Percentiles rank a stretch among this genome's conserved stretches.
phyloP scores from a whole-genome alignment of 1,284 basidiomycete species.

The Rhodotorula sp. region DNA sequence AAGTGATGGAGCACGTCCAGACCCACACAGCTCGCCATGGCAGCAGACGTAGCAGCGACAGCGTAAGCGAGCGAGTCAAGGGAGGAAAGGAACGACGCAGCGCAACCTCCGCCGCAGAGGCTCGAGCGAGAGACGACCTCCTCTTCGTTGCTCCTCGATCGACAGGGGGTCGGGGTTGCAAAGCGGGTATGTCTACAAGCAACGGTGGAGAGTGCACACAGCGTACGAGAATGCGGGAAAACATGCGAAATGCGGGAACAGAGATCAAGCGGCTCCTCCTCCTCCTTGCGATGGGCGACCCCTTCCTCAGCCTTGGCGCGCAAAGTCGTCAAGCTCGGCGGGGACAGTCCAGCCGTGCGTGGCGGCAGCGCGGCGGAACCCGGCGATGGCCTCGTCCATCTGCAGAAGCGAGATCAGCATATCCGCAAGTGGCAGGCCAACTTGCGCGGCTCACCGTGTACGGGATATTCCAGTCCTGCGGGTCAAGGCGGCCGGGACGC shows the following conservation, averaged over 20 bases:
- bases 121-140: no score
- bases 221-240: not conserved
- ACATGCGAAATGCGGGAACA: not conserved
- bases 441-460: conserved; percentile 13
- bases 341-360: conserved; percentile 39
- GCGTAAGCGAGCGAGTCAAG: not conserved
- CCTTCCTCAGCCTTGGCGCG: not conserved
- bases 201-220: not conserved
- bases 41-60: not conserved
- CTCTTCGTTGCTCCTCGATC: no score
- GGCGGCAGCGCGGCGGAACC: conserved; percentile 37
- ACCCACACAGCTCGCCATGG: not conserved
- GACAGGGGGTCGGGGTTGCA: no score
- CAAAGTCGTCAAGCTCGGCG: conserved; percentile 15
- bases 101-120: no score
- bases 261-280: not conserved
- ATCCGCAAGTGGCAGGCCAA: not conserved
- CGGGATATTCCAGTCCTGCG: conserved; percentile 24
- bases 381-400: conserved; percentile 34
- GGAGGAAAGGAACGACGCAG: not conserved
- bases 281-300: not conserved
- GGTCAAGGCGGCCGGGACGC: conserved; percentile 37
- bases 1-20: no score
- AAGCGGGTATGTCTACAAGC: no score
- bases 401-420: not conserved